phyloP scores from a whole-genome alignment of 306 rosid species.

The Vigna nakashimae region DNA sequence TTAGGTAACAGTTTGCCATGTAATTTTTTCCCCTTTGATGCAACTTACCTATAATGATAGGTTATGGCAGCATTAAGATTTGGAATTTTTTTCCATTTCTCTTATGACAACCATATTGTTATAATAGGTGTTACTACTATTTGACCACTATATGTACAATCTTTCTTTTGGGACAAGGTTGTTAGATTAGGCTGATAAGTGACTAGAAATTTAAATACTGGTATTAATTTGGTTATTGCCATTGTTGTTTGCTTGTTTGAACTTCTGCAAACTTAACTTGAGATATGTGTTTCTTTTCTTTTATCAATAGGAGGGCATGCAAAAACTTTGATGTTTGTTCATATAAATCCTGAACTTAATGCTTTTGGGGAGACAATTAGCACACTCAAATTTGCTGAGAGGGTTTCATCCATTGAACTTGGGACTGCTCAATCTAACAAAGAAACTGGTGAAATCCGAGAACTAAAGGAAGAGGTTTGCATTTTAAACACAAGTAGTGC shows the following conservation, averaged over 20 bases:
- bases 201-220: conserved; percentile 27
- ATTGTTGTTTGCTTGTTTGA: not conserved
- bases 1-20: conserved; percentile 63
- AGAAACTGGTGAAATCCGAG: conserved; percentile 89
- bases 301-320: conserved; percentile 87
- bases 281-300: conserved; percentile 11
- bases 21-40: not conserved
- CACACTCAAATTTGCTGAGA: conserved; percentile 98
- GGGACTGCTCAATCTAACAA: conserved; percentile 95
- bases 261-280: conserved; percentile 2
- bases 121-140: not conserved
- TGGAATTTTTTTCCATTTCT: conserved; percentile 17
- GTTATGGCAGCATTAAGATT: conserved; percentile 3
- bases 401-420: conserved; percentile 90
- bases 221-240: conserved; percentile 6
- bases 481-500: conserved; percentile 31
- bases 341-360: conserved; percentile 90
- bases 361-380: conserved; percentile 96
- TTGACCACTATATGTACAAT: not conserved
- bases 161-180: not conserved
- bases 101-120: conserved; percentile 4
- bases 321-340: conserved; percentile 98
- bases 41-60: conserved; percentile 6
- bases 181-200: not conserved
- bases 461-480: conserved; percentile 89